Percentiles rank a stretch among this genome's conserved stretches.
Evolutionary conservation across 768 basidiomycete species (phyloP).

Genomic region (Pisolithus microcarpus): DNA sequence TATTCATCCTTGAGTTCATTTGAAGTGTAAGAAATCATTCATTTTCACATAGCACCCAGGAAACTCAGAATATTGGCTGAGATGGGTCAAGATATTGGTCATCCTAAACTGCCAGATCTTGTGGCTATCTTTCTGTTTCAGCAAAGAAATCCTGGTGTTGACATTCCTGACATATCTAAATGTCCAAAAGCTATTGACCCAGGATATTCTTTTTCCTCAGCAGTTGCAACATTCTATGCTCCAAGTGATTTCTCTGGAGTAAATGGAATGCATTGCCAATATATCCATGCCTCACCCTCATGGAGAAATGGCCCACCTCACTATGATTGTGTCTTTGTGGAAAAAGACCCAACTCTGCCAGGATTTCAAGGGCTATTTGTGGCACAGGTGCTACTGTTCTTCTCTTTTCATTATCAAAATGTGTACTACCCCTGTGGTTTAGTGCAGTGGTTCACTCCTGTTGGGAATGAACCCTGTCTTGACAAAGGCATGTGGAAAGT

Average conservation of each 20-base stretch:
- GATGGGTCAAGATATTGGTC: no score
- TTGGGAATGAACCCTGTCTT: constrained; percentile 14
- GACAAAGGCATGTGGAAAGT: no score
- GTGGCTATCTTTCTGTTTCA: constrained; percentile 14
- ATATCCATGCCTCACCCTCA: constrained; percentile 20
- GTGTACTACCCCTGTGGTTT: constrained; percentile 19
- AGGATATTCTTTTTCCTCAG: constrained; percentile 24
- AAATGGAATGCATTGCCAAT: constrained; percentile 23
- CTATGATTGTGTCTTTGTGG: constrained; percentile 26
- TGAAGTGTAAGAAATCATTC: not conserved
- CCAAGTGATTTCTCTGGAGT: constrained; percentile 31
- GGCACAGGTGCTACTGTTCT: constrained; percentile 20
- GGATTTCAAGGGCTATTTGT: constrained; percentile 21
- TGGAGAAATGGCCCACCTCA: constrained; percentile 22
- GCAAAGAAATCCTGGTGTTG: constrained; percentile 6
- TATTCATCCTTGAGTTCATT: not conserved
- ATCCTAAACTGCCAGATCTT: not conserved
- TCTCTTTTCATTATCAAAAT: constrained; percentile 15
- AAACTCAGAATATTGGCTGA: not conserved
- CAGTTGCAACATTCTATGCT: constrained; percentile 25
- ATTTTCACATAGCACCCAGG: constrained; percentile 6
- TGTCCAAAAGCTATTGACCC: constrained; percentile 13
- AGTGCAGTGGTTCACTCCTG: constrained; percentile 17
- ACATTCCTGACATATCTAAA: constrained; percentile 3
- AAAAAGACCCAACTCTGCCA: constrained; percentile 5